A percentile compares a stretch with the other conserved stretches of the same genome.
Evolutionary conservation across 768 basidiomycete genomes (phyloP).

Genomic region (Tricholomella constricta): DNA sequence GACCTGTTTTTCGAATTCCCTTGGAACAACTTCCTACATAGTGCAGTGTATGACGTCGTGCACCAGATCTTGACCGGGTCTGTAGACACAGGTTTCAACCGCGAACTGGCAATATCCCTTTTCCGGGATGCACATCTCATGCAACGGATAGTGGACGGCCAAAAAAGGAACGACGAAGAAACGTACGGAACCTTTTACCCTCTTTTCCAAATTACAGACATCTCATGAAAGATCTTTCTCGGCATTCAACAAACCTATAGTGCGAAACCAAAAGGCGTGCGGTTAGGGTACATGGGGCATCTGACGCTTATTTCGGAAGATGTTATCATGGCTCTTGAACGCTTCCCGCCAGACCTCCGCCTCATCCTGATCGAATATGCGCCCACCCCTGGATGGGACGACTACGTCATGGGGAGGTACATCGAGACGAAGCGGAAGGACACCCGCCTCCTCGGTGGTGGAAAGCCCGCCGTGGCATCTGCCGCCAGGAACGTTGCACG

Average conservation of each 20-base stretch:
- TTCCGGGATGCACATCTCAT: slow-evolving; percentile 87
- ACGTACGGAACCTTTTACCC: slow-evolving; percentile 46
- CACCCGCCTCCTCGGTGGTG: slow-evolving; percentile 79
- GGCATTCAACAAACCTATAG: slow-evolving; percentile 33
- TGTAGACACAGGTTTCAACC: slow-evolving; percentile 79
- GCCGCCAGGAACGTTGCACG: slow-evolving; percentile 33
- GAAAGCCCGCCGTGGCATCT: slow-evolving; percentile 61
- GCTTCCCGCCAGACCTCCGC: slow-evolving; percentile 81
- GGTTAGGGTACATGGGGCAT: slow-evolving; percentile 97
- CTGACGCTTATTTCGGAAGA: slow-evolving; percentile 94
- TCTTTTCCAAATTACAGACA: too few relatives aligned
- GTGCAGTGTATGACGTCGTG: slow-evolving; percentile 92
- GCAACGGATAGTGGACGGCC: slow-evolving; percentile 85
- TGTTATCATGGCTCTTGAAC: slow-evolving; percentile 84
- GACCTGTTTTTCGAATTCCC: slow-evolving; percentile 95
- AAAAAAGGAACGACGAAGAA: slow-evolving; percentile 75
- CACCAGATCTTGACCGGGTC: slow-evolving; percentile 94
- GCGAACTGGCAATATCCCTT: slow-evolving; percentile 78
- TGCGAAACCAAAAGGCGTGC: slow-evolving; percentile 71
- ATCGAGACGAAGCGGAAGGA: slow-evolving; percentile 86
- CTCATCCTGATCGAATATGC: slow-evolving; percentile 64
- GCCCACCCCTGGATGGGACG: slow-evolving; percentile 82
- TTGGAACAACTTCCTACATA: slow-evolving; percentile 98
- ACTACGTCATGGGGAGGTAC: slow-evolving; percentile 85
- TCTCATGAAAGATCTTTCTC: too few relatives aligned